These are phyloP conservation scores for Triangularia setosa DNA, from an alignment of 2,329 filamentous ascomycete genomes.

Conservation along the genomic window DNA sequence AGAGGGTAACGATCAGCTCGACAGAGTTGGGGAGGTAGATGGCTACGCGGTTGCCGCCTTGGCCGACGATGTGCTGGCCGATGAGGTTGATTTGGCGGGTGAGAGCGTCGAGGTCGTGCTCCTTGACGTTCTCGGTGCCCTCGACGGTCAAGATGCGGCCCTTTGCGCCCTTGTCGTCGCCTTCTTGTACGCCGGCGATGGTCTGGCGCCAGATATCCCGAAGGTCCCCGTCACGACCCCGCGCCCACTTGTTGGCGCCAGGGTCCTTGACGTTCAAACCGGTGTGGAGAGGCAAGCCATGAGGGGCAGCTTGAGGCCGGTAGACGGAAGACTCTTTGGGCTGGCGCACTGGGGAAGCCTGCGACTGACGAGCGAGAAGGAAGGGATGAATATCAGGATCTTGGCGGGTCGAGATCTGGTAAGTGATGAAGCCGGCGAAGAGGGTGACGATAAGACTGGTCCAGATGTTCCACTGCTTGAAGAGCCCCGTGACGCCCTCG, in stretches of 20 bases:
- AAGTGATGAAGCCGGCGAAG: conserved; percentile 65
- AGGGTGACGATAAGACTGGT: conserved; percentile 67
- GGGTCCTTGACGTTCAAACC: conserved; percentile 80
- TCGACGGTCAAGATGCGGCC: conserved; percentile 75
- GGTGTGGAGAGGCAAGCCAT: conserved; percentile 74
- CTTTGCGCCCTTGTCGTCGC: conserved; percentile 54
- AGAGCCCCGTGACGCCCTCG: conserved; percentile 61
- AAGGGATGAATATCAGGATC: conserved; percentile 92
- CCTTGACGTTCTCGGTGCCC: conserved; percentile 68
- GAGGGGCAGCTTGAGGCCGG: conserved; percentile 77
- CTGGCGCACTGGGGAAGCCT: conserved; percentile 73
- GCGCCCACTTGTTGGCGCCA: conserved; percentile 75
- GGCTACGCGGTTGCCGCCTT: conserved; percentile 72
- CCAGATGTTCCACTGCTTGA: conserved; percentile 78
- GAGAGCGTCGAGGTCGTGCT: conserved; percentile 69
- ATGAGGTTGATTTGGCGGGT: conserved; percentile 85
- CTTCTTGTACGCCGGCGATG: conserved; percentile 60
- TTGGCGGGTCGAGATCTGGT: conserved; percentile 64
- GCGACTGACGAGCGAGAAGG: conserved; percentile 79
- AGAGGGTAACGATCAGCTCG: conserved; percentile 77
- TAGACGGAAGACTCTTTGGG: conserved; percentile 82
- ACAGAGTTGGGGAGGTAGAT: conserved; percentile 91
- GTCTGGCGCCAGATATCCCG: conserved; percentile 84
- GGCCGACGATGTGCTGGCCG: conserved; percentile 69
- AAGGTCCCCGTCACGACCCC: conserved; percentile 81